phyloP scores from a whole-genome alignment of 2,329 filamentous ascomycete genomes.

The Colletotrichum karsti region DNA sequence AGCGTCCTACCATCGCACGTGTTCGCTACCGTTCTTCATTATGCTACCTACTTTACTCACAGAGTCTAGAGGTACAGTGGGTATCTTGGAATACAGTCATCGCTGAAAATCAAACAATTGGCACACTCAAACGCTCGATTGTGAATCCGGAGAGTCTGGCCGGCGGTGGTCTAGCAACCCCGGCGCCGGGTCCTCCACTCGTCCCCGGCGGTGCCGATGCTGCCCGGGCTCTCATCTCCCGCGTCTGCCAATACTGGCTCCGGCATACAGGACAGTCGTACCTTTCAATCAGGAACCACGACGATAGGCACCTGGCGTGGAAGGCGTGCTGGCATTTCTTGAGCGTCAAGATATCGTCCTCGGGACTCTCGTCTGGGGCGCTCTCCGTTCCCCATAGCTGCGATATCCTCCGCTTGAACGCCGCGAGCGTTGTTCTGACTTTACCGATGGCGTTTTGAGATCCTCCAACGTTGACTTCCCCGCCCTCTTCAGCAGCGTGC shows the following conservation, averaged over 20 bases:
- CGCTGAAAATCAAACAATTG: background rate
- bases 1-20: too few species aligned
- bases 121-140: background rate
- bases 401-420: background rate
- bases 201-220: background rate
- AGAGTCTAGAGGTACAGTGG: too few species aligned
- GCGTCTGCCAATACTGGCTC: slow-evolving; percentile 39
- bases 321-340: slow-evolving; percentile 48
- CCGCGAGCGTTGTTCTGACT: background rate
- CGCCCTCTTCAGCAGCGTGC: background rate
- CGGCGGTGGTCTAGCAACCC: background rate
- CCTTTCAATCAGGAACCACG: slow-evolving; percentile 46
- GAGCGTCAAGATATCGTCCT: slow-evolving; percentile 44
- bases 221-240: slow-evolving; percentile 14
- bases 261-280: slow-evolving; percentile 50
- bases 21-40: too few species aligned
- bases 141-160: background rate
- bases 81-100: background rate
- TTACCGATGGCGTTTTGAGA: background rate
- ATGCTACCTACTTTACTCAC: too few species aligned
- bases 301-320: slow-evolving; percentile 47
- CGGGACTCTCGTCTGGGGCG: slow-evolving; percentile 20
- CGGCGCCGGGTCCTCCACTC: background rate
- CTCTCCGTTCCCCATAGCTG: slow-evolving; percentile 1
- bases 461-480: background rate